A percentile compares a stretch with the other conserved stretches of the same genome.
Evolutionary conservation across 148 eudicot genomes (phyloP).

Genomic region (Heliamphora exappendiculata): DNA sequence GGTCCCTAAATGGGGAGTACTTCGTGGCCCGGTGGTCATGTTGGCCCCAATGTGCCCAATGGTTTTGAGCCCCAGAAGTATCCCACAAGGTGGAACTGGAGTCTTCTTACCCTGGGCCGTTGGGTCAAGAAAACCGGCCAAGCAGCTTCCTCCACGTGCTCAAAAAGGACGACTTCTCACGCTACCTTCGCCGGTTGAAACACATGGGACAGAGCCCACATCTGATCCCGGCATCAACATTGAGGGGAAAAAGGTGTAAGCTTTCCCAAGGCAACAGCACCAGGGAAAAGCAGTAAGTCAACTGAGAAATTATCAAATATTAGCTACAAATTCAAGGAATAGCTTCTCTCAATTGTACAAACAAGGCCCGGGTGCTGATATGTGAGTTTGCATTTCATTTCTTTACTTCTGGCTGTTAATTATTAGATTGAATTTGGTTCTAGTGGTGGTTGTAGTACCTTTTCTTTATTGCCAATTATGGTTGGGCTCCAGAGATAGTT

Average conservation of each 20-base stretch:
- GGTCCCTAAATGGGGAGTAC: slow-evolving; percentile 58
- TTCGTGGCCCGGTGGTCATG: slow-evolving; percentile 58
- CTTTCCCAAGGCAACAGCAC: slow-evolving; percentile 13
- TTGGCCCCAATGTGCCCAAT: slow-evolving; percentile 52
- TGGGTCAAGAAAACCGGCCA: slow-evolving; percentile 53
- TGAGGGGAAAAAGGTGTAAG: slow-evolving; percentile 25
- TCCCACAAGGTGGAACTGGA: slow-evolving; percentile 70
- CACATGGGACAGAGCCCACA: slow-evolving; percentile 29
- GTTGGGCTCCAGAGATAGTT: slow-evolving; percentile 25
- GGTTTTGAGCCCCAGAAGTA: slow-evolving; percentile 39
- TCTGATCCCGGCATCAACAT: slow-evolving; percentile 15
- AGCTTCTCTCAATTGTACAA: slow-evolving; percentile 12
- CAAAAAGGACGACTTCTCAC: slow-evolving; percentile 53
- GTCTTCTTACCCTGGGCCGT: slow-evolving; percentile 84
- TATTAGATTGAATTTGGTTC: slow-evolving; percentile 15
- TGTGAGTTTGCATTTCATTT: slow-evolving; percentile 7
- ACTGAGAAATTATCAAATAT: neutral
- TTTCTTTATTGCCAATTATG: slow-evolving; percentile 10
- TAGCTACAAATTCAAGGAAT: neutral
- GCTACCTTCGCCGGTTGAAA: slow-evolving; percentile 31
- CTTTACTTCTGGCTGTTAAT: slow-evolving; percentile 2
- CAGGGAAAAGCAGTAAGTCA: neutral
- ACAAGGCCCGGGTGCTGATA: slow-evolving; percentile 18
- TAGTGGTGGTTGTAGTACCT: slow-evolving; percentile 24
- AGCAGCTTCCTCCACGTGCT: slow-evolving; percentile 84